Evolutionary conservation across 345 rosid species (phyloP), one percentile per base, ranked within the genome.

Genomic region (Aethionema arabicum): DNA sequence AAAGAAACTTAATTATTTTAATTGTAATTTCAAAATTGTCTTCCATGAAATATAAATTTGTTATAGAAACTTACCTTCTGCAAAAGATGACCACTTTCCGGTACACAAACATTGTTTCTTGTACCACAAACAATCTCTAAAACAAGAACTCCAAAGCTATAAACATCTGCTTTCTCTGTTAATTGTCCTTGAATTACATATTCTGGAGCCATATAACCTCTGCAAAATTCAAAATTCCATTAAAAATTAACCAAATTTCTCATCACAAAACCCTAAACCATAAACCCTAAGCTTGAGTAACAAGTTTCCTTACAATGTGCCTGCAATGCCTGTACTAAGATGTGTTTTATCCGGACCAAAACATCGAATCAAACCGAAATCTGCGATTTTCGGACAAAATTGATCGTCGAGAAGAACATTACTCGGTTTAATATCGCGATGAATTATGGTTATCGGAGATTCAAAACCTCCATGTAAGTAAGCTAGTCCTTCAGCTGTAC

Each of bases 151-250:
- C 85, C 82, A 3, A 68, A 71, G 74, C 85, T 74, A 56, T 80
- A 80, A 5, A 80, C 75, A 27, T 80, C 82, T 40, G 77, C 79
- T 65, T 80, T 80, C 55, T 78, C 80, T 0, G 85, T 76, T 45
- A 80, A 67, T 12, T 57, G 64, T 38, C 88, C 88, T 8, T 58
- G 56, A 5, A 72, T 57, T 4, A 76, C 73, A 56, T 78, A 83
- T 51, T 80, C 83, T 10, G 87, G 78, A 46, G 83, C 78, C 81
- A 83, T 74, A 21, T 80, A 80, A 3, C 85, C 85, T 42, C 85
- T 80, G 60, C 6, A 57, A 3, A 5, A 9, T n/a, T 35, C 5
- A 32, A 31, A 36, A 11, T 5, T 35, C 5, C 36, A 52, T 29
- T 9, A 16, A 2, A 2, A 52, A 21, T 2, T 2, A 11, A 1